Base-by-base conservation (phyloP, 2,329 filamentous ascomycete species). In the Elsinoe ampelina region DNA sequence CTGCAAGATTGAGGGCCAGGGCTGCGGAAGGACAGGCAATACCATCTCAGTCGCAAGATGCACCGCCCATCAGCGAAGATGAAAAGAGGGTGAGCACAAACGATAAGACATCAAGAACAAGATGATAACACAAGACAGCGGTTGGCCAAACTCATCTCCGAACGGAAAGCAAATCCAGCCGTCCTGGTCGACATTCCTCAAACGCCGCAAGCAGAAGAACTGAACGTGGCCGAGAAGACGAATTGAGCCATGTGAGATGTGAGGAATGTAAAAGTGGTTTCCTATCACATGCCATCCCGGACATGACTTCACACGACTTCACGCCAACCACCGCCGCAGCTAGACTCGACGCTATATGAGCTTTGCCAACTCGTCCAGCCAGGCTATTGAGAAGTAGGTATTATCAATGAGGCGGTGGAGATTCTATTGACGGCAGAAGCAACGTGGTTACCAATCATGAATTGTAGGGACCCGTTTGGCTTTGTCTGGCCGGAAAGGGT, bases 181-280 rank as follows among this genome's bases (percentile, higher is more conserved):
- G 73, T 77, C 1, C 66, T 77, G 42, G 72, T 75, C 4, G 71
- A 77, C 62, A 64, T 76, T 11, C 74, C 74, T 1, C 61, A 67
- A 38, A 70, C 68, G 11, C 74, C 74, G 22, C 71, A 68, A 1
- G 71, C 74, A 0, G 73, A 75, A 45, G 74, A 76, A 60, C 68
- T 76, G 2, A 70, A 71, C 56, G 68, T 51, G 20, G 42, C 55
- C 55, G 55, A 43, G 34, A 52, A 52, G 35, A 52, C 48, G 32
- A 36, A 19, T 13, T 52, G 48, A 52, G 35, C 32, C 3, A 50
- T 10, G 17, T 26, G 26, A 30, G 26, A 30, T 30, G 26, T 32
- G 36, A 55, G 52, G 52, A 42, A 43, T 52, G 48, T 36, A 34
- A 52, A 52, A 15, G n/a, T 26, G 32, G 17, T 10, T 10, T 17